Evolutionary conservation across 208 protist genomes (phyloP), one percentile per base, ranked within the genome.

Genomic region (Leptomonas seymouri): DNA sequence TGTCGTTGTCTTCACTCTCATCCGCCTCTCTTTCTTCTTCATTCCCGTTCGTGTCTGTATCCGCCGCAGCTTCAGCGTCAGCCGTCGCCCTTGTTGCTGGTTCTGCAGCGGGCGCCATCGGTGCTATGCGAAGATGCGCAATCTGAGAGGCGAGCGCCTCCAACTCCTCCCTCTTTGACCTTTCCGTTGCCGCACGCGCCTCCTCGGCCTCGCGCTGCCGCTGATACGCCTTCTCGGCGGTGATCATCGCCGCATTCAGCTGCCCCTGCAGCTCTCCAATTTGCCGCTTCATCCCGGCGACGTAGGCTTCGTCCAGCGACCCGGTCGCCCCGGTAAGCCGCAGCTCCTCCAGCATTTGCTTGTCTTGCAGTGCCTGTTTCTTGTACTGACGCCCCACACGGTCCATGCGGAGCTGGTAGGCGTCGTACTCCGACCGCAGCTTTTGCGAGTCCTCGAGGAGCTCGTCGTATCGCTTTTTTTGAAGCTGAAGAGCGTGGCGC

Each of bases 321-420:
- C 81, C 74, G n/a, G 45, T 51, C 3, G 68, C 30, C 3, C 77
- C 78, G 12, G 69, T 70, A 12, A 74, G 67, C 12, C 71, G 78
- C 39, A 84, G 54, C 59, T 84, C 78, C 30, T 78, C 78, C 27
- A 84, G 41, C 78, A 83, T 72, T 28, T 70, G 72, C 39, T 71
- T 78, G 63, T 78, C 74, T 15, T 81, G 34, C 39, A 59, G 9
- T 0, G 58, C 62, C 23, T 76, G 74, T 44, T 84, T 55, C 41
- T 70, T 57, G 12, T 61, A 41, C 50, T 79, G 45, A 20, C 70
- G 65, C 23, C 60, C 49, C n/a, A 67, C 57, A 31, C 48, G 55
- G 3, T 76, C 66, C 6, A 61, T 58, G 20, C 56, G 75, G 14
- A 71, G 67, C n/a, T 64, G 58, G 46, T 78, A 81, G 41, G 74